Evolutionary conservation across 2,329 filamentous ascomycete species (phyloP), one percentile per base, ranked within the genome.

Genomic region (Microsporum canis): DNA sequence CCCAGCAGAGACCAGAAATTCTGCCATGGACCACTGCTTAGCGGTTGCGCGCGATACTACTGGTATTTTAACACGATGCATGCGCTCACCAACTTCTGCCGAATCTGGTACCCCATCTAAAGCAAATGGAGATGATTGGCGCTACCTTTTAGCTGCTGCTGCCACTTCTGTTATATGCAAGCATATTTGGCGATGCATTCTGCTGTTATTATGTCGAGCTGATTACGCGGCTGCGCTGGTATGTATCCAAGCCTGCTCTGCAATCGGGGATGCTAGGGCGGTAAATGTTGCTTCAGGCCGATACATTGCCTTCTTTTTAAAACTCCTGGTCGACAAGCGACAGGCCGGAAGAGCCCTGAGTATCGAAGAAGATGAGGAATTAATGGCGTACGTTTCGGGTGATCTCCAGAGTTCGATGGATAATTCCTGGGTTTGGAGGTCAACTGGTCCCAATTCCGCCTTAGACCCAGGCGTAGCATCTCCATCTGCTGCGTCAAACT

Each of bases 111-210:
- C 66, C 66, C 66, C 63, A 64, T 60, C 67, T 67, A 33, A 72
- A 70, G 38, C 71, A 72, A 57, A 79, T 78, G 60, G 65, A 53
- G 66, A 66, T 34, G 71, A 74, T 47, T 84, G 82, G 70, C 82
- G 81, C 31, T 76, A 81, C 2, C 79, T 82, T 7, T 77, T 91
- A 0, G 81, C 83, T 3, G 82, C 85, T 38, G 83, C 85, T 8
- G 85, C 89, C 2, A 89, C 87, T 1, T 84, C 87, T 3, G 83
- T 92, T 66, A 79, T 95, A 6, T 88, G 89, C 61, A 85, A 84
- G 12, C 94, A 97, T 71, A 80, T 96, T 51, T 96, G 95, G 84
- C 87, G 92, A 27, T 95, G 88, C 69, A 82, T 88, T 1, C 80
- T 97, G 0, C 85, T 96, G 61, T 78, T 96, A 3, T 82, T 92